phyloP scores from a whole-genome alignment of 1,139 yeast species.

The Magnusiomyces clavatus region DNA sequence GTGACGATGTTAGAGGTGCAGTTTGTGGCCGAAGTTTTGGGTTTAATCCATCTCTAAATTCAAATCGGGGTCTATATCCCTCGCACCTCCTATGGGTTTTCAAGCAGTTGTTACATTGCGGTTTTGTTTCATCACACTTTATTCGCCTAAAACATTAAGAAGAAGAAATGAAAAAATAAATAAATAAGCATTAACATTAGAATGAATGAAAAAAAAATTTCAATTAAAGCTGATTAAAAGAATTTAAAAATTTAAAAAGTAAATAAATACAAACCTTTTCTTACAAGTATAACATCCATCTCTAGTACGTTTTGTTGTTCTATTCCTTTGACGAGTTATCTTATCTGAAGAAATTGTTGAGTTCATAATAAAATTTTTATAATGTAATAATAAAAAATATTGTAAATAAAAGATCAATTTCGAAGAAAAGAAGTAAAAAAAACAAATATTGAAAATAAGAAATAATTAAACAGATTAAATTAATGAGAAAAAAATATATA shows the following conservation, averaged over 20 bases:
- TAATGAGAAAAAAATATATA: too few species aligned
- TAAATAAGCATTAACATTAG: too few species aligned
- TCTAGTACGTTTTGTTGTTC: slow-evolving; percentile 19
- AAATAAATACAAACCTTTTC: slow-evolving; percentile 16
- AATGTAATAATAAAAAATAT: too few species aligned
- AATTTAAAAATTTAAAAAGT: neutral
- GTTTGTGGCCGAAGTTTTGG: slow-evolving; percentile 1
- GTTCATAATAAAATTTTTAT: too few species aligned
- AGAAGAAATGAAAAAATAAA: too few species aligned
- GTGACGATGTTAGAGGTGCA: neutral
- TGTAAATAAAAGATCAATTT: too few species aligned
- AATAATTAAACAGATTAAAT: too few species aligned
- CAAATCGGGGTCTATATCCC: slow-evolving; percentile 14
- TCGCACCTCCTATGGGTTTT: slow-evolving; percentile 23
- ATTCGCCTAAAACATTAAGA: slow-evolving; percentile 16
- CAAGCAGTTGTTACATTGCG: slow-evolving; percentile 22
- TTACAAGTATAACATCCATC: slow-evolving; percentile 28
- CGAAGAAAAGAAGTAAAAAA: too few species aligned
- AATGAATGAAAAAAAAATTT: neutral
- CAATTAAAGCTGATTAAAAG: too few species aligned
- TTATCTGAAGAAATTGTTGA: too few species aligned
- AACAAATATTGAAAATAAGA: too few species aligned
- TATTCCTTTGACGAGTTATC: neutral
- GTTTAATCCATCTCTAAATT: slow-evolving; percentile 14
- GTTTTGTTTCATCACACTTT: slow-evolving; percentile 26